A percentile compares a stretch with the other conserved stretches of the same genome.
Conservation (phyloP, 2,329 filamentous ascomycete species). For the Sarocladium brachiariae region DNA sequence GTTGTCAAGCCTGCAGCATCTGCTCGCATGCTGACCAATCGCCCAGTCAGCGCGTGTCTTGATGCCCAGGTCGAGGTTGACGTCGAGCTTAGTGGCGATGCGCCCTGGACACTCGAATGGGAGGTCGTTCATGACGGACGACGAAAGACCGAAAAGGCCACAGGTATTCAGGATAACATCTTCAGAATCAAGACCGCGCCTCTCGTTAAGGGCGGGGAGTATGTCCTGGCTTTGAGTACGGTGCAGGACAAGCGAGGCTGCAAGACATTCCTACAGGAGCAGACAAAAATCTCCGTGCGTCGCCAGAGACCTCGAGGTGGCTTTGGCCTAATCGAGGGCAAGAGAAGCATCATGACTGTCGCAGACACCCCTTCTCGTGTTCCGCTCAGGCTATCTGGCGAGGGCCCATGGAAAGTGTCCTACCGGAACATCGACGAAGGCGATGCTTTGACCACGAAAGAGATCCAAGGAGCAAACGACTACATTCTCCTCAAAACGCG, state of each 20-base stretch:
- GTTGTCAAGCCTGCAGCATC: conserved; percentile 89
- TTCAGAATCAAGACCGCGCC: conserved; percentile 70
- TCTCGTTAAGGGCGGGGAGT: conserved; percentile 78
- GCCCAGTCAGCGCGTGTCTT: conserved; percentile 64
- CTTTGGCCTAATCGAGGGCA: conserved; percentile 81
- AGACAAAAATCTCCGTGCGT: conserved; percentile 72
- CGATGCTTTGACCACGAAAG: conserved; percentile 34
- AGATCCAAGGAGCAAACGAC: conserved; percentile 57
- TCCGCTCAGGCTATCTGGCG: conserved; percentile 78
- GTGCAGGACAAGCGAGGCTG: conserved; percentile 83
- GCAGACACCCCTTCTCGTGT: conserved; percentile 68
- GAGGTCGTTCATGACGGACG: conserved; percentile 87
- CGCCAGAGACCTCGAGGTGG: conserved; percentile 80
- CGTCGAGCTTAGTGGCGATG: conserved; percentile 70
- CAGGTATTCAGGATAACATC: conserved; percentile 53
- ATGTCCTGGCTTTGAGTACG: conserved; percentile 76
- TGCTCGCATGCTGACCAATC: conserved; percentile 57
- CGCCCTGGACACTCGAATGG: conserved; percentile 85
- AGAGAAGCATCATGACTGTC: conserved; percentile 65
- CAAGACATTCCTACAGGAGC: conserved; percentile 77
- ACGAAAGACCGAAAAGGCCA: conserved; percentile 60
- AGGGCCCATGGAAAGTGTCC: conserved; percentile 73
- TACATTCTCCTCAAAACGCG: conserved; percentile 56
- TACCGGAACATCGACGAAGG: conserved; percentile 61
- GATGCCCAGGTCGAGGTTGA: conserved; percentile 72